Conservation (phyloP, 768 basidiomycete genomes). For the Lentinula guzmanii region DNA sequence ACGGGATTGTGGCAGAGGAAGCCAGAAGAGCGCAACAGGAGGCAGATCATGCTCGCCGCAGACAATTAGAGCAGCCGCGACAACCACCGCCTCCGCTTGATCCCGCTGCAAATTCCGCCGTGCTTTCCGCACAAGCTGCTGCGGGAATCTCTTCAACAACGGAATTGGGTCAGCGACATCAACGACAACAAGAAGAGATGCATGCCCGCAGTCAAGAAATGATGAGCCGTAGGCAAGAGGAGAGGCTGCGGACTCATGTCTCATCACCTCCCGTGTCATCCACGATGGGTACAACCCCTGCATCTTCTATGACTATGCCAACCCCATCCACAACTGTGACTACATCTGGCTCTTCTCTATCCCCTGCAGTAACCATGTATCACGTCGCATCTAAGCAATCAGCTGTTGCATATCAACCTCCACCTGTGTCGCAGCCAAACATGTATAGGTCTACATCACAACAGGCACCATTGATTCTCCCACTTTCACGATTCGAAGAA, state of each 20-base stretch:
- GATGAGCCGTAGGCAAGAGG: slow-evolving; percentile 21
- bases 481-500: slow-evolving; percentile 48
- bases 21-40: background rate
- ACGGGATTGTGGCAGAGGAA: slow-evolving; percentile 8
- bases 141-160: slow-evolving; percentile 12
- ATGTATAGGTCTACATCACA: slow-evolving; percentile 21
- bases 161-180: slow-evolving; percentile 1
- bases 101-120: slow-evolving; percentile 13
- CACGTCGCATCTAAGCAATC: slow-evolving; percentile 9
- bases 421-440: slow-evolving; percentile 26
- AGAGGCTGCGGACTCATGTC: slow-evolving; percentile 21
- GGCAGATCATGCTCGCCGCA: background rate
- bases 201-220: slow-evolving; percentile 15
- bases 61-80: background rate
- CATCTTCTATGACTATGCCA: slow-evolving; percentile 11
- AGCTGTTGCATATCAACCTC: slow-evolving; percentile 21
- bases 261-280: slow-evolving; percentile 13
- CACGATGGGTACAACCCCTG: background rate
- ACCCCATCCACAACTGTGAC: slow-evolving; percentile 4
- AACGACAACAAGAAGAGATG: slow-evolving; percentile 14
- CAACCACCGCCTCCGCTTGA: slow-evolving; percentile 9
- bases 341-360: background rate
- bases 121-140: slow-evolving; percentile 24
- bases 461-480: slow-evolving; percentile 38
- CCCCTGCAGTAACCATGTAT: background rate